Conservation (phyloP, 768 basidiomycete species). For the Lepiota venenata region DNA sequence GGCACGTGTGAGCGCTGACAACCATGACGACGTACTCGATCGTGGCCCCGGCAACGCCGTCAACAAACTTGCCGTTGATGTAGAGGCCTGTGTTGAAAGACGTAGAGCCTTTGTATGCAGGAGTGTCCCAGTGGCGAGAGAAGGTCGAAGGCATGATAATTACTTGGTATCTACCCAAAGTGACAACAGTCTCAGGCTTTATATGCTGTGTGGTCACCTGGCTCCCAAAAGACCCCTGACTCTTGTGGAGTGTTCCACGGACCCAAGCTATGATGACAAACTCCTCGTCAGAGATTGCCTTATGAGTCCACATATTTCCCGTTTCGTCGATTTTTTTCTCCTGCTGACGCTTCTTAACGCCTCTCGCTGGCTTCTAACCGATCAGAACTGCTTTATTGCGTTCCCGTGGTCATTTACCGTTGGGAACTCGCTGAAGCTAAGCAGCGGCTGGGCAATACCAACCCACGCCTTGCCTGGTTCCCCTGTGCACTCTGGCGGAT, state of each 20-base stretch:
- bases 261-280: conserved; percentile 1
- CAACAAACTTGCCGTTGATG: conserved; percentile 68
- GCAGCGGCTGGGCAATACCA: no score
- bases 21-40: conserved; percentile 51
- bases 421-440: no score
- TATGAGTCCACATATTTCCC: conserved; percentile 4
- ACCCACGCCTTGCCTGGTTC: no score
- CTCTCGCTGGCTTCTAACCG: no score
- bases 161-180: background rate
- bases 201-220: background rate
- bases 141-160: conserved; percentile 30
- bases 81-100: conserved; percentile 66
- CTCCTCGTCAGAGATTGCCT: background rate
- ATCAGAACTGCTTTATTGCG: no score
- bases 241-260: background rate
- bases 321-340: background rate
- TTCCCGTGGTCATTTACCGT: no score
- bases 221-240: background rate
- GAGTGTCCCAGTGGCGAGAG: conserved; percentile 49
- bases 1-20: conserved; percentile 1
- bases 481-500: no score
- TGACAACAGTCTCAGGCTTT: background rate
- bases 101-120: conserved; percentile 53
- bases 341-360: no score
- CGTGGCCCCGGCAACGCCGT: conserved; percentile 47